Conservation (phyloP, 805 yeast genomes). For the Clavispora vitiphila region DNA sequence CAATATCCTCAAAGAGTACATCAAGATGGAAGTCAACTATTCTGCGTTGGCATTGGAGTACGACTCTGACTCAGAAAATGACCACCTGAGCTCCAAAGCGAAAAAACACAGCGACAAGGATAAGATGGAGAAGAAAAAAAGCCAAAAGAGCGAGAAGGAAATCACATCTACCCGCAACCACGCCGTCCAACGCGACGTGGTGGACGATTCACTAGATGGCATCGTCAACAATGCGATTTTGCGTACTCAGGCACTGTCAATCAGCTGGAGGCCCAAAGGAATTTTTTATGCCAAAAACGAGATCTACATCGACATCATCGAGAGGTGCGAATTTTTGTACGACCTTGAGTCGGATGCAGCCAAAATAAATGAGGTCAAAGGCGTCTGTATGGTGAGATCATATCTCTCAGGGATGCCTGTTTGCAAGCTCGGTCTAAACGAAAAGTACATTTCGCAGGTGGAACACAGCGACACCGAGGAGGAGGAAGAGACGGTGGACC, state of each 20-base stretch:
- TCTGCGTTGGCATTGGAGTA: slow-evolving; percentile 1
- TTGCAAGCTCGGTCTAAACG: slow-evolving; percentile 39
- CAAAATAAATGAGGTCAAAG: slow-evolving; percentile 29
- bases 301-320: slow-evolving; percentile 38
- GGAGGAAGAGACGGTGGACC: slow-evolving; percentile 6
- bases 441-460: slow-evolving; percentile 30
- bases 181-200: slow-evolving; percentile 29
- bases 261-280: slow-evolving; percentile 44
- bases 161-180: slow-evolving; percentile 32
- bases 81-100: slow-evolving; percentile 1
- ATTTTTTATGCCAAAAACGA: slow-evolving; percentile 41
- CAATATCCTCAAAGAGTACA: slow-evolving; percentile 71
- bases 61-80: slow-evolving; percentile 9
- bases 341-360: slow-evolving; percentile 26
- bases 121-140: slow-evolving; percentile 10
- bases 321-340: slow-evolving; percentile 31
- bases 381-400: slow-evolving; percentile 31
- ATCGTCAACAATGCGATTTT: slow-evolving; percentile 64
- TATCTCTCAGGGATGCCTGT: slow-evolving; percentile 43
- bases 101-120: neutral
- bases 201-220: slow-evolving; percentile 17
- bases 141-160: neutral
- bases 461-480: slow-evolving; percentile 17
- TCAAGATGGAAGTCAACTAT: slow-evolving; percentile 47
- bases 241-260: slow-evolving; percentile 63